Evolutionary conservation across 1,284 basidiomycete genomes (phyloP).

Genomic region (Tetrapyrgos nigripes): DNA sequence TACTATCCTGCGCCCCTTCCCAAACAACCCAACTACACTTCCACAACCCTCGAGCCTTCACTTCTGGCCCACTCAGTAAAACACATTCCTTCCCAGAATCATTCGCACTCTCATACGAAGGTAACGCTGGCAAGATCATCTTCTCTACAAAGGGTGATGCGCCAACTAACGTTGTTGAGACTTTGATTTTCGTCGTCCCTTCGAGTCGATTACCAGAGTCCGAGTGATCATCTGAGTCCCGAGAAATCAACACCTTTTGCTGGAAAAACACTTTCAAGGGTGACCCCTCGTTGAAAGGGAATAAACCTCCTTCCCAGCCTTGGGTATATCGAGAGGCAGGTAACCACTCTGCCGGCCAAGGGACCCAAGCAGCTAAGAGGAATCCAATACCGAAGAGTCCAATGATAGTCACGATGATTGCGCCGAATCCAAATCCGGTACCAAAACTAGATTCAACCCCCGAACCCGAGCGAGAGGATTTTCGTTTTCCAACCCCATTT

Average conservation of each 20-base stretch:
- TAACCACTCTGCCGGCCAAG: conserved; percentile 19
- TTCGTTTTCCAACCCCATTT: too few species aligned
- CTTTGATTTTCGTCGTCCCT: conserved; percentile 14
- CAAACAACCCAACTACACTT: conserved; percentile 41
- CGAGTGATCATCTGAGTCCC: neutral
- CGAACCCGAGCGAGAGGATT: too few species aligned
- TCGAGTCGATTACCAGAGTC: neutral
- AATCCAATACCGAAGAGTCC: neutral
- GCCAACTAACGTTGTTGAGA: conserved; percentile 53
- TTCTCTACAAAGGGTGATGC: conserved; percentile 49
- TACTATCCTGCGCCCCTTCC: neutral
- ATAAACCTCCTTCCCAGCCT: conserved; percentile 5
- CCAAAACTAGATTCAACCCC: too few species aligned
- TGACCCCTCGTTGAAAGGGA: conserved; percentile 65
- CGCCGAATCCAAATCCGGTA: neutral
- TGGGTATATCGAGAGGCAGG: conserved; percentile 39
- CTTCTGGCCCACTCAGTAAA: conserved; percentile 14
- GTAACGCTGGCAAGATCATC: conserved; percentile 55
- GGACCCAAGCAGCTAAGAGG: conserved; percentile 45
- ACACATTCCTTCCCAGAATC: conserved; percentile 36
- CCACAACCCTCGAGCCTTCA: conserved; percentile 31
- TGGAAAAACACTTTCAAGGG: conserved; percentile 76
- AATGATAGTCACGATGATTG: neutral
- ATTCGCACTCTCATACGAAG: conserved; percentile 46
- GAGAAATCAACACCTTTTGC: conserved; percentile 49